These are phyloP conservation scores for Neurospora sp. DNA, from an alignment of 495 filamentous ascomycete species.

Conservation along the genomic window DNA sequence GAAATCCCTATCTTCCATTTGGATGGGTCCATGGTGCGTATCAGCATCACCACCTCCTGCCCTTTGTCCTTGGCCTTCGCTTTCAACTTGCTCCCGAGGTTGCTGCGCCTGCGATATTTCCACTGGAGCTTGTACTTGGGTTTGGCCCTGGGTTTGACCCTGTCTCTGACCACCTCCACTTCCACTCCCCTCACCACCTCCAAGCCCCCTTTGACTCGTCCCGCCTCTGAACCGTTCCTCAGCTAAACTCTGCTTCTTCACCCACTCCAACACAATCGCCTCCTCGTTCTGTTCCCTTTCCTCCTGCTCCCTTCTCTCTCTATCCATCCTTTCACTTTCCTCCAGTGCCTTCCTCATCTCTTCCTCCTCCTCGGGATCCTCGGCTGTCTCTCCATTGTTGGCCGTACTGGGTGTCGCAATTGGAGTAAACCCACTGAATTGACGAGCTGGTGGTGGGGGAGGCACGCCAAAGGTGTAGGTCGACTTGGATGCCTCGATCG, in stretches of 20 bases:
- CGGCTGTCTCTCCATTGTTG: not conserved
- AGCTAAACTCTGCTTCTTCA: conserved; percentile 65
- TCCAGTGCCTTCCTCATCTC: conserved; percentile 34
- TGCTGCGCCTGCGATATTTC: not conserved
- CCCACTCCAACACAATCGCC: conserved; percentile 62
- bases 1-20: conserved; percentile 12
- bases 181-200: conserved; percentile 1
- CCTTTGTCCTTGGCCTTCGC: not conserved
- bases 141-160: not conserved
- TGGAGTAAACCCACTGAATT: not conserved
- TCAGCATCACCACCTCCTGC: not conserved
- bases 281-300: conserved; percentile 50
- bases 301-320: conserved; percentile 26
- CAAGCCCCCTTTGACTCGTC: conserved; percentile 8
- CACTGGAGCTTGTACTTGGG: not conserved
- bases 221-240: conserved; percentile 44
- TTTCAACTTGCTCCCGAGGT: not conserved
- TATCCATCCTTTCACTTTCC: conserved; percentile 34
- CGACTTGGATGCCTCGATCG: conserved; percentile 33
- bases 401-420: not conserved
- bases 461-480: conserved; percentile 4
- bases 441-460: not conserved
- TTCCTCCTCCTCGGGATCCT: conserved; percentile 30
- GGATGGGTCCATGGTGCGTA: not conserved
- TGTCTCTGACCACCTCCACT: conserved; percentile 2